Percentiles rank a stretch among this genome's conserved stretches.
phyloP scores from a whole-genome alignment of 2,329 filamentous ascomycete species.

The Aspergillus uvarum region DNA sequence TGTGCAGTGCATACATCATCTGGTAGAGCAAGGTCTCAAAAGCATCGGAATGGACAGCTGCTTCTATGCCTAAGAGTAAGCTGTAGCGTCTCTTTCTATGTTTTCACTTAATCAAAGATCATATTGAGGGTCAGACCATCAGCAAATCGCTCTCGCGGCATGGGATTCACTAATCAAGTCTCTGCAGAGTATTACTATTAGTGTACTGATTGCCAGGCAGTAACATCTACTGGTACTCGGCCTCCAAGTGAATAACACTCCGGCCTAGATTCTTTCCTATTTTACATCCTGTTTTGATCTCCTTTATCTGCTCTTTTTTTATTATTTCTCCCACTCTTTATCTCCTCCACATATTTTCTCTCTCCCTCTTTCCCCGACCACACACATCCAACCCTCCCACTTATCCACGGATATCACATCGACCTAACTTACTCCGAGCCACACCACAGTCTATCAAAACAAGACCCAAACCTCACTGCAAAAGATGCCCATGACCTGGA shows the following conservation, averaged over 20 bases:
- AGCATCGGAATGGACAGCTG: no score
- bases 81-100: no score
- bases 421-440: background rate
- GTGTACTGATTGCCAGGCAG: background rate
- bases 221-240: background rate
- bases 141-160: no score
- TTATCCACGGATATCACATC: background rate
- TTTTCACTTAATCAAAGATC: no score
- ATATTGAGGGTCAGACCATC: no score
- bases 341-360: background rate
- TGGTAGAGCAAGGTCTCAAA: no score
- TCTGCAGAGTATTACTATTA: background rate
- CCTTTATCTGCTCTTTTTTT: background rate
- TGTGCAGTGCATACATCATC: no score
- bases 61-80: no score
- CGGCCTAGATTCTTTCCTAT: background rate
- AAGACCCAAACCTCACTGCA: background rate
- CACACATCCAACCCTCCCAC: no score
- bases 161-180: no score
- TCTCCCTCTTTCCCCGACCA: background rate
- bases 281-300: background rate
- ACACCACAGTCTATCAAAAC: background rate
- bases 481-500: constrained; percentile 34
- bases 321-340: background rate
- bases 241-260: background rate